Conservation (phyloP, 306 rosid genomes). For the Glycyrrhiza uralensis region DNA sequence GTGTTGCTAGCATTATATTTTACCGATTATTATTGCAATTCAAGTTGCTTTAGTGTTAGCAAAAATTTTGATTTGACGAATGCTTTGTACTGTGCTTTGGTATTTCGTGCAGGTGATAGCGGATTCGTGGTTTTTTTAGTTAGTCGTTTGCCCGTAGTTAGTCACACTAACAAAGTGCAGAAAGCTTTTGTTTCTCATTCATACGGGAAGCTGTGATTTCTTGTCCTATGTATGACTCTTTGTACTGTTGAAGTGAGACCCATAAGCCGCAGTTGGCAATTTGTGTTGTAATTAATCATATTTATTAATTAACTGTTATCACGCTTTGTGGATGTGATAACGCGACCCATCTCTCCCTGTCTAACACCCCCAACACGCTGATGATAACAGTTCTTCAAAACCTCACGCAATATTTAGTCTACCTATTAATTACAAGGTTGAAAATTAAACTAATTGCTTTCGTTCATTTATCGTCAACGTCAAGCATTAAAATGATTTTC, state of each 20-base stretch:
- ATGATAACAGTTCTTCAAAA: not conserved
- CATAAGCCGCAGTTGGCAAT: slow-evolving; percentile 28
- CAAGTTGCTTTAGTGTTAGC: not conserved
- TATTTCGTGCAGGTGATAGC: slow-evolving; percentile 25
- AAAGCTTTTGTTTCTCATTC: slow-evolving; percentile 13
- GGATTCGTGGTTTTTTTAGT: slow-evolving; percentile 12
- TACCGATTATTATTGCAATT: not conserved
- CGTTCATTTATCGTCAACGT: not conserved
- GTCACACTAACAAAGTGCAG: slow-evolving; percentile 33
- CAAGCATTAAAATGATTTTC: not conserved
- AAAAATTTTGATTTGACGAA: slow-evolving; percentile 7
- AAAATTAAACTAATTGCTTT: not conserved
- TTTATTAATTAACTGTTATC: slow-evolving; percentile 20
- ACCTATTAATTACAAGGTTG: not conserved
- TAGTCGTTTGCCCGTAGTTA: slow-evolving; percentile 3
- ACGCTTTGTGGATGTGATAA: slow-evolving; percentile 26
- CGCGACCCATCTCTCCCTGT: not conserved
- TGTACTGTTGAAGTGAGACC: not conserved
- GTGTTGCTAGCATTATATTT: too few relatives aligned
- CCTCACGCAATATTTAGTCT: not conserved
- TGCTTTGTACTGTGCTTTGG: slow-evolving; percentile 1
- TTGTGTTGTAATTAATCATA: slow-evolving; percentile 49
- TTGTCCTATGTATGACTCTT: slow-evolving; percentile 9
- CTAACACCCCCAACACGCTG: not conserved
- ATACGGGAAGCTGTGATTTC: slow-evolving; percentile 25